Evolutionary conservation across 2,329 filamentous ascomycete species (phyloP).

Genomic region (Arthrobotrys musiformis): DNA sequence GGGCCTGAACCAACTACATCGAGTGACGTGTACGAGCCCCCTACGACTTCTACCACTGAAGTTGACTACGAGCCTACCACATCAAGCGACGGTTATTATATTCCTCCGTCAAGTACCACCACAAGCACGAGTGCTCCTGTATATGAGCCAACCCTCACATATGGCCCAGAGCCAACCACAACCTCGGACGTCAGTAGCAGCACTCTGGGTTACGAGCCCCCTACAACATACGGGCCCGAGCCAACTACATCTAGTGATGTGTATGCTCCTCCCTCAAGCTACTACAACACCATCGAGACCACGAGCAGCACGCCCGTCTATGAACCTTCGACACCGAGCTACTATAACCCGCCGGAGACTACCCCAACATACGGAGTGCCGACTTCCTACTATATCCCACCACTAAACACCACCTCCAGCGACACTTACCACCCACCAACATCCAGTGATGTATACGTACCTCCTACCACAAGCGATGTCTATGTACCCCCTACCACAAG

Average conservation of each 20-base stretch:
- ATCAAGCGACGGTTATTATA: background rate
- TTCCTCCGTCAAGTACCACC: background rate
- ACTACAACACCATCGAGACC: conserved; percentile 6
- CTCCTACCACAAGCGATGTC: conserved; percentile 56
- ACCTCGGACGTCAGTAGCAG: conserved; percentile 1
- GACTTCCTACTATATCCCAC: conserved; percentile 39
- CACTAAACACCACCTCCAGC: conserved; percentile 55
- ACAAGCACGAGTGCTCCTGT: background rate
- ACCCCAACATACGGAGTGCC: conserved; percentile 15
- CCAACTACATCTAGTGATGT: conserved; percentile 8
- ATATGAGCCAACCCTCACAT: background rate
- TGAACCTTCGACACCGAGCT: background rate
- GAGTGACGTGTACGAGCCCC: conserved; percentile 5
- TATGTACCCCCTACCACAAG: conserved; percentile 56
- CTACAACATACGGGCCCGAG: conserved; percentile 2
- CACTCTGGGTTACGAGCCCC: background rate
- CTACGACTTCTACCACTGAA: background rate
- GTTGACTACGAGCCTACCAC: background rate
- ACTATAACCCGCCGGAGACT: conserved; percentile 9
- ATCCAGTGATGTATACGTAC: conserved; percentile 1
- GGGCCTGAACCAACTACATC: conserved; percentile 2
- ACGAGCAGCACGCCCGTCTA: conserved; percentile 2
- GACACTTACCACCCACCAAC: conserved; percentile 58
- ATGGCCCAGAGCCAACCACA: background rate
- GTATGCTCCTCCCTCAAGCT: conserved; percentile 5